Base-by-base conservation (phyloP, 176 grass and related monocot genomes). In the Rhipidocladum racemiflorum region DNA sequence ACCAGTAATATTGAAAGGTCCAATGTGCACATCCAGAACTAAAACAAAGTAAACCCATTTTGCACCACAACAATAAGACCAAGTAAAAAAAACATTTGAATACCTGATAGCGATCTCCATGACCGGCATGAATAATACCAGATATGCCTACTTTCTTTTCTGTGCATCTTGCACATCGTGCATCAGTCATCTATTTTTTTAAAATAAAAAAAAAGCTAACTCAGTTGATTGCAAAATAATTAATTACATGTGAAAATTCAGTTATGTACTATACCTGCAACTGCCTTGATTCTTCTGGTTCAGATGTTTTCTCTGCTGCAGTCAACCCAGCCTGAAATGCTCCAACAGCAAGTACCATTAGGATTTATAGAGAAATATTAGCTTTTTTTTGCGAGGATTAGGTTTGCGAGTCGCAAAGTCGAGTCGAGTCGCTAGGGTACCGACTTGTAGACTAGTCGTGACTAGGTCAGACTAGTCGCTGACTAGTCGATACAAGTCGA, bases 41-140 rank as follows among this genome's bases (percentile, higher is more conserved):
- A 83, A 45, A 56, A 49, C 24, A 42, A 76, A 51, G 20, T 45
- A 78, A 85, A 54, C 6, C 4, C 60, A 81, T 34, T 29, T 44
- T 66, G 23, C 17, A 46, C 28, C 28, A 45, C 38, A 81, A 48
- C 44, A 85, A 64, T 15, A 5, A 3, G 32, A 73, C 53, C 25
- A 72, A 25, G 38, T 25, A 77, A 64, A 76, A 40, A 44, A 25
- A 81, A 70, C 13, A 79, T 63, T 56, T 36, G 50, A 69, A 27
- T 66, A 99, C 96, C 92, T 95, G 92, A 84, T 99, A 99, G 28
- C 96, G 90, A 87, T 99, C 93, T 59, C 89, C 93, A 85, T 91
- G 96, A 48, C 91, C 85, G 27, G 90, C 91, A 80, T 87, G 90
- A 81, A 99, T 99, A 74, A 95, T 95, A 74, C 91, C 80, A 65